Conservation (phyloP, 192 early-diverging fungal species). For the Coemansia sp. region DNA sequence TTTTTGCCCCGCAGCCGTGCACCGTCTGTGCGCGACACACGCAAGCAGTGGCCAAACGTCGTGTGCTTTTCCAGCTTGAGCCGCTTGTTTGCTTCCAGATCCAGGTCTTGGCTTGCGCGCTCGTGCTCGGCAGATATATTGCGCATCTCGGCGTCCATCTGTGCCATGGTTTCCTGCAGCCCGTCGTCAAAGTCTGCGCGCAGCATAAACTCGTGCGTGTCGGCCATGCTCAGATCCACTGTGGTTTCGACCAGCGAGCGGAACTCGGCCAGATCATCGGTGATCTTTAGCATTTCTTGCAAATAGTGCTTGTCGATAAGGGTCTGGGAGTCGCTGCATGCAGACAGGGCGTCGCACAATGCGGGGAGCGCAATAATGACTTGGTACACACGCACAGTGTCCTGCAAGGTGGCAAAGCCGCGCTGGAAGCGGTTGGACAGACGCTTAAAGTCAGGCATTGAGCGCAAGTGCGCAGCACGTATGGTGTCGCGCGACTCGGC, state of each 20-base stretch:
- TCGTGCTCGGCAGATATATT: conserved; percentile 64
- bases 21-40: conserved; percentile 73
- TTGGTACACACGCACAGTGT: conserved; percentile 90
- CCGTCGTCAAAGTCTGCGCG: conserved; percentile 78
- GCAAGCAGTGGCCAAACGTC: conserved; percentile 81
- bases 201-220: conserved; percentile 84
- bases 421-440: conserved; percentile 82
- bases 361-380: conserved; percentile 69
- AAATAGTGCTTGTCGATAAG: conserved; percentile 57
- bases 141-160: conserved; percentile 58
- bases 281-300: conserved; percentile 56
- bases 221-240: conserved; percentile 81
- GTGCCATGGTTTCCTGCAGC: conserved; percentile 36
- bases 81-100: conserved; percentile 80
- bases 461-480: conserved; percentile 74
- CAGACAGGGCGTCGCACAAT: conserved; percentile 62
- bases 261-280: conserved; percentile 62
- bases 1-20: conserved; percentile 66
- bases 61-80: conserved; percentile 86
- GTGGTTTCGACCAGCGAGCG: conserved; percentile 87
- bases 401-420: conserved; percentile 75
- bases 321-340: conserved; percentile 31
- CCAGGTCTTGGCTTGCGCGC: conserved; percentile 60
- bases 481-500: conserved; percentile 62
- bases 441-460: conserved; percentile 86